phyloP scores from a whole-genome alignment of 371 early-diverging fungal species.

The Mucor ambiguus region DNA sequence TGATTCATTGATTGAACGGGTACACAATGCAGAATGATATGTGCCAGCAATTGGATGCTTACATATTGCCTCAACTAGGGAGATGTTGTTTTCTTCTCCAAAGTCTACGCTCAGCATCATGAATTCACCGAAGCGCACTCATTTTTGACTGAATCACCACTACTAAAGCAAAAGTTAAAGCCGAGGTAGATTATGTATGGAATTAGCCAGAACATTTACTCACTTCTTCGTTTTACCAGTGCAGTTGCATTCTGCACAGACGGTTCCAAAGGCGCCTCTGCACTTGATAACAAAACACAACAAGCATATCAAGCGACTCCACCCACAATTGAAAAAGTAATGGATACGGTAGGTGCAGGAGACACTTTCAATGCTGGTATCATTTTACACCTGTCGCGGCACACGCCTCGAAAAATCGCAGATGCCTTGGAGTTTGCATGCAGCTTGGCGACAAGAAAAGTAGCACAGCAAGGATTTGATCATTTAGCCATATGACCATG shows the following conservation, averaged over 20 bases:
- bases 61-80: constrained; percentile 32
- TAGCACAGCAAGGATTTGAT: constrained; percentile 61
- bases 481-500: neutral
- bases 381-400: constrained; percentile 39
- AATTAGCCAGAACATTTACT: neutral
- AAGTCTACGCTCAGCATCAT: constrained; percentile 62
- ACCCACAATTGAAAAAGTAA: constrained; percentile 36
- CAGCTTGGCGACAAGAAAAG: constrained; percentile 63
- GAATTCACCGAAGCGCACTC: constrained; percentile 41
- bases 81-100: constrained; percentile 71
- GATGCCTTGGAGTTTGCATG: constrained; percentile 51
- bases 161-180: neutral
- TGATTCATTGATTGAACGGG: constrained; percentile 48
- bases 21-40: constrained; percentile 5
- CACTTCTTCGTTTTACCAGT: constrained; percentile 18
- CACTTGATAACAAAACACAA: constrained; percentile 40
- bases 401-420: neutral
- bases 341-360: constrained; percentile 71
- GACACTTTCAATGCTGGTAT: constrained; percentile 73
- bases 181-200: constrained; percentile 8
- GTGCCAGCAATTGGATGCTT: neutral
- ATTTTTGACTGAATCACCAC: constrained; percentile 14
- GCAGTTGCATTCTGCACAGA: constrained; percentile 63
- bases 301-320: constrained; percentile 46
- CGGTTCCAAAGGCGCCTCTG: constrained; percentile 60